A percentile compares a stretch with the other conserved stretches of the same genome.
Conservation (phyloP, 108 stramenopile species). For the Skeletonema tropicum region DNA sequence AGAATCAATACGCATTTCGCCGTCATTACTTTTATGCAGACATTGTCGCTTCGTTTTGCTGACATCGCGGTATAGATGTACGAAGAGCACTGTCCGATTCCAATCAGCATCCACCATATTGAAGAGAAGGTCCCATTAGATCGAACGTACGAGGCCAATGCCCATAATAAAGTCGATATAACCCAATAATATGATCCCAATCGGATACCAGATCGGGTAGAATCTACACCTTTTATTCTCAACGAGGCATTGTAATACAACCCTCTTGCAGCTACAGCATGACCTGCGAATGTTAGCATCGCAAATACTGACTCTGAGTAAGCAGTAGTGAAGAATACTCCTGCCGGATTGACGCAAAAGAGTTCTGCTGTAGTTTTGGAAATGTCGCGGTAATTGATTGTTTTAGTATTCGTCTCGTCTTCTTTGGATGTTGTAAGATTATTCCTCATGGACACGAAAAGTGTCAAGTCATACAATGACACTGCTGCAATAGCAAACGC, state of each 20-base stretch:
- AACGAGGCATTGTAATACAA: slow-evolving; percentile 11
- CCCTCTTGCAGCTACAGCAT: slow-evolving; percentile 45
- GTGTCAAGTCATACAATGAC: slow-evolving; percentile 63
- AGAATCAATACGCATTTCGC: slow-evolving; percentile 15
- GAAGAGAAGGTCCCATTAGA: slow-evolving; percentile 81
- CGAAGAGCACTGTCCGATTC: slow-evolving; percentile 44
- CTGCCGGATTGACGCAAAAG: slow-evolving; percentile 79
- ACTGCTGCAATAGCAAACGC: slow-evolving; percentile 65
- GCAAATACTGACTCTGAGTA: slow-evolving; percentile 87
- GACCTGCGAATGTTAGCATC: slow-evolving; percentile 62
- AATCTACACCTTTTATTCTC: neutral
- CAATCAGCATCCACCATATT: slow-evolving; percentile 62
- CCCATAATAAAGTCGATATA: slow-evolving; percentile 52
- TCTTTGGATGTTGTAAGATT: neutral
- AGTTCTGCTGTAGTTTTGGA: slow-evolving; percentile 43
- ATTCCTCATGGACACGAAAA: slow-evolving; percentile 14
- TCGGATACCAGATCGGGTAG: neutral
- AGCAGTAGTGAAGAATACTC: slow-evolving; percentile 79
- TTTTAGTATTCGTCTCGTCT: neutral
- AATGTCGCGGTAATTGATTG: slow-evolving; percentile 4
- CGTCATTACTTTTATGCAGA: neutral
- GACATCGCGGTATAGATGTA: slow-evolving; percentile 1
- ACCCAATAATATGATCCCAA: slow-evolving; percentile 26
- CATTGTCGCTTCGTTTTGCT: neutral
- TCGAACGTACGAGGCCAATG: slow-evolving; percentile 69